A percentile compares a stretch with the other conserved stretches of the same genome.
phyloP scores from a whole-genome alignment of 1,284 basidiomycete genomes.

The Ustilago loliicola region DNA sequence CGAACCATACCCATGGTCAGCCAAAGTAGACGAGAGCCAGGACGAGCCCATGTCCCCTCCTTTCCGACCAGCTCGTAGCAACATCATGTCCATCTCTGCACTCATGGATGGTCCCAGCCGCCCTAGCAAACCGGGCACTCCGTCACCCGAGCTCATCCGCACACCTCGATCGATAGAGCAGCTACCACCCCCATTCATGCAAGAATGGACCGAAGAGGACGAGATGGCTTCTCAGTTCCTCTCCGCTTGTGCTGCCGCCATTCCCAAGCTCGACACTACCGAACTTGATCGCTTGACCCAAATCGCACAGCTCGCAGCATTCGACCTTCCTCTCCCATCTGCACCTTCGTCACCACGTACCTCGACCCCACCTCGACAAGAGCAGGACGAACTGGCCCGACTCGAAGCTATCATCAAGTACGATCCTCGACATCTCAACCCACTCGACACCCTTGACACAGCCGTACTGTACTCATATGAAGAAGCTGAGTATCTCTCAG shows the following conservation, averaged over 20 bases:
- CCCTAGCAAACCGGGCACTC: constrained; percentile 16
- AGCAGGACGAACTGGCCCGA: constrained; percentile 13
- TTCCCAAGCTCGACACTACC: constrained; percentile 41
- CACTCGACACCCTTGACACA: constrained; percentile 38
- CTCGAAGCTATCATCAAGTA: constrained; percentile 16
- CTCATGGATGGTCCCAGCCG: constrained; percentile 42
- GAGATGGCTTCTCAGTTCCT: constrained; percentile 44
- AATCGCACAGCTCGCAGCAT: constrained; percentile 44
- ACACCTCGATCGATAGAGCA: constrained; percentile 6
- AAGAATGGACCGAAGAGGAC: constrained; percentile 46
- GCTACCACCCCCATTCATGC: constrained; percentile 15
- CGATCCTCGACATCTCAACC: constrained; percentile 29
- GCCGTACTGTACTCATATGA: constrained; percentile 31
- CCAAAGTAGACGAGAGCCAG: constrained; percentile 17
- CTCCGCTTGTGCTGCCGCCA: constrained; percentile 22
- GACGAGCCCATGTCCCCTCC: constrained; percentile 40
- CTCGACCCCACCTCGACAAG: constrained; percentile 11
- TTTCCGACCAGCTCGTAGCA: constrained; percentile 34
- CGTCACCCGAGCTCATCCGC: constrained; percentile 25
- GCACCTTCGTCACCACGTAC: constrained; percentile 10
- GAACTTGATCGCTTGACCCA: constrained; percentile 45
- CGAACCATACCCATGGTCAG: constrained; percentile 10
- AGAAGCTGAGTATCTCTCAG: constrained; percentile 34
- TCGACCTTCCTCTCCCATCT: constrained; percentile 28
- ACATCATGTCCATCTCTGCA: constrained; percentile 56